Evolutionary conservation across 2,329 filamentous ascomycete genomes (phyloP).

Genomic region (Talaromyces islandicus): DNA sequence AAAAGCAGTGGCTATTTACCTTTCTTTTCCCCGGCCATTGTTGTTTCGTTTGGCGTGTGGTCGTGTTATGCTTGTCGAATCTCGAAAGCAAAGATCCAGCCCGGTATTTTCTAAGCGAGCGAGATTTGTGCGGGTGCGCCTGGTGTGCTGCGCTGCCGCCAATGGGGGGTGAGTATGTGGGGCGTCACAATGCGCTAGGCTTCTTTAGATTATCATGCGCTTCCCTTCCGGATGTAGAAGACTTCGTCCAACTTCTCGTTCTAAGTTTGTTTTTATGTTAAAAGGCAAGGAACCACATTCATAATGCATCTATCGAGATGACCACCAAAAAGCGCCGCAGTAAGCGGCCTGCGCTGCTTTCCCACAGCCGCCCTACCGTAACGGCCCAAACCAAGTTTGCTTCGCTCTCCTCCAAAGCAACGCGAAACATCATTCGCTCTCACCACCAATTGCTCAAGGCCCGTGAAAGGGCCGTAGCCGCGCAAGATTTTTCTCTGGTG

Average conservation of each 20-base stretch:
- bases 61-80: slow-evolving; percentile 17
- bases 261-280: not conserved
- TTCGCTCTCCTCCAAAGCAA: slow-evolving; percentile 51
- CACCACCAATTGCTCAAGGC: slow-evolving; percentile 57
- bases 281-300: not conserved
- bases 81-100: slow-evolving; percentile 7
- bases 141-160: slow-evolving; percentile 11
- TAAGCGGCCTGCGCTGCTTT: slow-evolving; percentile 34
- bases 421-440: slow-evolving; percentile 52
- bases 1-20: slow-evolving; percentile 23
- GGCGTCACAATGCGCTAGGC: not conserved
- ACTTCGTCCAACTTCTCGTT: not conserved
- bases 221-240: not conserved
- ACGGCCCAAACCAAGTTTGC: slow-evolving; percentile 19
- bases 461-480: slow-evolving; percentile 46
- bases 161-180: slow-evolving; percentile 10
- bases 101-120: slow-evolving; percentile 9
- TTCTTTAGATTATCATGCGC: not conserved
- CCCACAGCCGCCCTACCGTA: slow-evolving; percentile 42
- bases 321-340: slow-evolving; percentile 22
- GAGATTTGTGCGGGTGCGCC: slow-evolving; percentile 13
- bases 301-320: slow-evolving; percentile 16
- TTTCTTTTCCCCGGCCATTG: slow-evolving; percentile 44
- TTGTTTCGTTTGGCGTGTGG: slow-evolving; percentile 31
- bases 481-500: slow-evolving; percentile 37